These are phyloP conservation scores for Amphibolis antarctica DNA, from an alignment of 106 monocot genomes.

Conservation along the genomic window DNA sequence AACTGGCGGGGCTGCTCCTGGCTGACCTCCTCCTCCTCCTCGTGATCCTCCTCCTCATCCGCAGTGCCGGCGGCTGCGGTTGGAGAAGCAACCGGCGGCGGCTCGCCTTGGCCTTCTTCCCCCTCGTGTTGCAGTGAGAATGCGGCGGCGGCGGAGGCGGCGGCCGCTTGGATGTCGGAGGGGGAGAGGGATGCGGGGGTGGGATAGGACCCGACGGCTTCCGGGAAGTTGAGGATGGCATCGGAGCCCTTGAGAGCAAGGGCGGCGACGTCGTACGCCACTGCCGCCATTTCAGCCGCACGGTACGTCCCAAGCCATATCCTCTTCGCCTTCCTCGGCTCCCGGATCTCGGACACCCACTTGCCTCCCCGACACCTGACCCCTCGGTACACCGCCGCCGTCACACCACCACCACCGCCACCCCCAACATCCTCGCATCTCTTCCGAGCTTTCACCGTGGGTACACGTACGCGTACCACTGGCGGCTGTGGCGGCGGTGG, in stretches of 20 bases:
- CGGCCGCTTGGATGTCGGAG: slow-evolving; percentile 51
- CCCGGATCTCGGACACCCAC: slow-evolving; percentile 83
- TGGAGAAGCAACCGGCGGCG: too few relatives aligned
- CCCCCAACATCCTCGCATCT: too few relatives aligned
- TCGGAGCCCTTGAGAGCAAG: slow-evolving; percentile 42
- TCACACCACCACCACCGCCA: too few relatives aligned
- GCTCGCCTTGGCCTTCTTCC: too few relatives aligned
- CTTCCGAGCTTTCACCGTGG: not conserved
- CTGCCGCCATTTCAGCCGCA: slow-evolving; percentile 69
- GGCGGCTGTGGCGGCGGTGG: too few relatives aligned
- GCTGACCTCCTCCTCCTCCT: not conserved
- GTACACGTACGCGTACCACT: too few relatives aligned
- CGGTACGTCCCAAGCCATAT: slow-evolving; percentile 91
- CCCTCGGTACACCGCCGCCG: too few relatives aligned
- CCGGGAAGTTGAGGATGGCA: slow-evolving; percentile 72
- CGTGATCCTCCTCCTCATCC: too few relatives aligned
- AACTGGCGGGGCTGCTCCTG: slow-evolving; percentile 6
- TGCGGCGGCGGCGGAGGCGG: slow-evolving; percentile 39
- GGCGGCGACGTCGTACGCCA: slow-evolving; percentile 73
- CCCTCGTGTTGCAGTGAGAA: not conserved
- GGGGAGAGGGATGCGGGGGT: slow-evolving; percentile 41
- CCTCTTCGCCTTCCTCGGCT: slow-evolving; percentile 78
- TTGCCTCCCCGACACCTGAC: too few relatives aligned
- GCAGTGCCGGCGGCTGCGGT: not conserved
- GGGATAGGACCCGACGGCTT: slow-evolving; percentile 25